phyloP scores from a whole-genome alignment of 2,329 filamentous ascomycete species.

The Scytalidium sp. region DNA sequence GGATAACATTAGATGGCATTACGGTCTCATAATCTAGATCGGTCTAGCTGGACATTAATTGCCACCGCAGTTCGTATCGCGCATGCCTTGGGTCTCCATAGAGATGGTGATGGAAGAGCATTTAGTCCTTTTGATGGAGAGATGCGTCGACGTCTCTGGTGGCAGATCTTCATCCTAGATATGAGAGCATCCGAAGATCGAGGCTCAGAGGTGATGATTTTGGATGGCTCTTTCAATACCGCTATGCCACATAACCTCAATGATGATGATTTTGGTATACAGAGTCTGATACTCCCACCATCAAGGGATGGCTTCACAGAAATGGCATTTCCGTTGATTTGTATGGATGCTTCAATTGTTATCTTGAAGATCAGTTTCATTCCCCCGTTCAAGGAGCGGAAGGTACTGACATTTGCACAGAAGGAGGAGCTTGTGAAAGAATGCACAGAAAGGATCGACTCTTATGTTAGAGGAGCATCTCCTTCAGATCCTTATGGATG shows the following conservation, averaged over 20 bases:
- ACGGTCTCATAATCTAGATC: constrained; percentile 25
- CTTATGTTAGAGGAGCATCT: too few species aligned
- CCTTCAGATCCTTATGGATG: too few species aligned
- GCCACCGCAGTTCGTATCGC: constrained; percentile 31
- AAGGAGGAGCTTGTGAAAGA: too few species aligned
- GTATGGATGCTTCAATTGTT: constrained; percentile 2
- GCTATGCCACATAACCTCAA: constrained; percentile 48
- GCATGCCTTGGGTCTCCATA: constrained; percentile 42
- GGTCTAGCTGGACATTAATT: constrained; percentile 38
- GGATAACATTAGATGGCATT: constrained; percentile 7
- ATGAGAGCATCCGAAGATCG: constrained; percentile 46
- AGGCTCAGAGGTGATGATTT: constrained; percentile 41
- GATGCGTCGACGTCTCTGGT: constrained; percentile 50
- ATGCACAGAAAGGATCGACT: too few species aligned
- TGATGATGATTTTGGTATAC: constrained; percentile 41
- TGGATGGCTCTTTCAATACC: constrained; percentile 43
- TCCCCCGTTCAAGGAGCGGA: too few species aligned
- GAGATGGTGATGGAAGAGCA: constrained; percentile 45
- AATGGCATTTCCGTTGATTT: constrained; percentile 11
- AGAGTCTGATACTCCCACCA: constrained; percentile 5
- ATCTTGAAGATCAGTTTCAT: constrained; percentile 7
- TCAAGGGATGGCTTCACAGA: constrained; percentile 10
- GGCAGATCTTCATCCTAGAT: constrained; percentile 45
- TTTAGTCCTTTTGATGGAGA: constrained; percentile 46
- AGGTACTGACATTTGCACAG: too few species aligned